Evolutionary conservation across 1,139 yeast species (phyloP).

Genomic region (Geotrichum phurueaensis): DNA sequence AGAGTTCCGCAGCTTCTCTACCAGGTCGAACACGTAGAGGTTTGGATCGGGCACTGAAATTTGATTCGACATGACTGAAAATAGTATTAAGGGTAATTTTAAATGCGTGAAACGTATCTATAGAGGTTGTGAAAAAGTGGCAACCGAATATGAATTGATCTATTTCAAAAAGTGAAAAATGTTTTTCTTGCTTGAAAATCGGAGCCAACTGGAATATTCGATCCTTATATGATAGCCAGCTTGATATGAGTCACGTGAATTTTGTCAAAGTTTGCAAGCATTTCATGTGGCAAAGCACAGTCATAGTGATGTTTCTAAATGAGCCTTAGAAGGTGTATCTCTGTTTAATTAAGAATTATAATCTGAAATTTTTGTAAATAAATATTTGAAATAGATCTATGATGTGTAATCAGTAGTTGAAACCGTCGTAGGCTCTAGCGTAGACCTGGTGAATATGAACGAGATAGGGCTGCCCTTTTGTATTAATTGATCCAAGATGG

Average conservation of each 20-base stretch:
- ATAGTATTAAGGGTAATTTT: not conserved
- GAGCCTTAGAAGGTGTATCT: not conserved
- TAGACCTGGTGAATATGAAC: constrained; percentile 14
- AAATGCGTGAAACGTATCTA: not conserved
- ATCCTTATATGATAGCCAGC: not conserved
- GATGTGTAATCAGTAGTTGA: not conserved
- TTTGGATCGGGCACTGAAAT: constrained; percentile 13
- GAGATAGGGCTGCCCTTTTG: constrained; percentile 4
- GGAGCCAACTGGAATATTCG: not conserved
- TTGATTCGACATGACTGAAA: constrained; percentile 6
- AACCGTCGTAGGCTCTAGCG: constrained; percentile 10
- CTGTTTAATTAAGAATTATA: not conserved
- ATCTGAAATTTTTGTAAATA: not conserved
- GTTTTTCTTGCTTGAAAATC: too few species aligned
- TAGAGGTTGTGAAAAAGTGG: not conserved
- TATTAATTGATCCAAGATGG: constrained; percentile 4
- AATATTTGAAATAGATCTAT: not conserved
- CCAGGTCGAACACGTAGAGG: constrained; percentile 13
- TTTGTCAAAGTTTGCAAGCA: not conserved
- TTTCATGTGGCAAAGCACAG: not conserved
- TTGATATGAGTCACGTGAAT: not conserved
- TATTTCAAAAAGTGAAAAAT: not conserved
- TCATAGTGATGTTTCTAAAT: not conserved
- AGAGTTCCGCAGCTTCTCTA: constrained; percentile 6
- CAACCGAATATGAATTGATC: not conserved